Conservation (phyloP, 768 basidiomycete species). For the Auricularia auricula-judae region DNA sequence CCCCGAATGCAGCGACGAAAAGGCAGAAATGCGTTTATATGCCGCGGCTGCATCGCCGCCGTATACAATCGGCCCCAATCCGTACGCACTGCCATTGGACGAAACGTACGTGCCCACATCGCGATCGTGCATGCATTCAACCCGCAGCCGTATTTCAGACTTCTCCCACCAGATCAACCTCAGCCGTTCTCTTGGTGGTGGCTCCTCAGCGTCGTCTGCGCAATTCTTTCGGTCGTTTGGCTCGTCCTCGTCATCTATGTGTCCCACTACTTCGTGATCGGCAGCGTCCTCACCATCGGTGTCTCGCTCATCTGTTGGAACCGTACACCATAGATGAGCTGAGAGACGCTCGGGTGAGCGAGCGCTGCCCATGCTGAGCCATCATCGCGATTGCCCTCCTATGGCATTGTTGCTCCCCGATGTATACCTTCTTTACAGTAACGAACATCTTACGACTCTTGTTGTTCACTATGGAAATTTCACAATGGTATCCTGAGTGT, state of each 20-base stretch:
- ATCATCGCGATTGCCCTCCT: not conserved
- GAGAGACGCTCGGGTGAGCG: not conserved
- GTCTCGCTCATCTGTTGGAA: not conserved
- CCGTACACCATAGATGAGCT: not conserved
- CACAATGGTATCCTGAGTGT: no score
- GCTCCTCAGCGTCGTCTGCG: not conserved
- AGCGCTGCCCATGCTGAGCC: not conserved
- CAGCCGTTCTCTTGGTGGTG: not conserved
- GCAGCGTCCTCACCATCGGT: not conserved
- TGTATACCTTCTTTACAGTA: no score
- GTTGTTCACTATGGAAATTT: no score
- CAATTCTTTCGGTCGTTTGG: not conserved
- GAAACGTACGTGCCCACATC: no score
- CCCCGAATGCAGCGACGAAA: no score
- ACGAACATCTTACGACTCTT: no score
- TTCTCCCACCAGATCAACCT: not conserved
- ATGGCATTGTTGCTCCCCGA: no score
- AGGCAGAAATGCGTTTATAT: no score
- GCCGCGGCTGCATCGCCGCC: no score
- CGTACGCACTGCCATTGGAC: no score
- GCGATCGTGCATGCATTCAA: no score
- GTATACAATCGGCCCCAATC: no score
- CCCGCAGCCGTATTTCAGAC: not conserved
- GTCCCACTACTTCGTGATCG: not conserved
- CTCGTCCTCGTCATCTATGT: not conserved